Evolutionary conservation across 352 stramenopile genomes (phyloP).

Genomic region (Peronospora farinosa): DNA sequence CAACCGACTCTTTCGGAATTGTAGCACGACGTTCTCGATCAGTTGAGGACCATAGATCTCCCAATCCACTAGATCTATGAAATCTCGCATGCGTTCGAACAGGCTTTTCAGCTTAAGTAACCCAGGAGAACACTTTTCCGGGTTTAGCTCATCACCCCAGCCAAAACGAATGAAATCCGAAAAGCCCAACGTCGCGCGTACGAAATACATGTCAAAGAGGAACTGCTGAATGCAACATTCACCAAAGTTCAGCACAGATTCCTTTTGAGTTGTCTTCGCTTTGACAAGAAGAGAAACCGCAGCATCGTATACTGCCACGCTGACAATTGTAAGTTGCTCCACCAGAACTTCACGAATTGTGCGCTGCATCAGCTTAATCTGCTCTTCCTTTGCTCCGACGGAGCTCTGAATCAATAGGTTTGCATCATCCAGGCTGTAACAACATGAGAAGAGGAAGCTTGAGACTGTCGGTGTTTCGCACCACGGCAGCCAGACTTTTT

Average conservation of each 20-base stretch:
- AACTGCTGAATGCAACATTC: slow-evolving; percentile 83
- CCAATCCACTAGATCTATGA: slow-evolving; percentile 84
- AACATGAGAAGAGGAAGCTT: slow-evolving; percentile 80
- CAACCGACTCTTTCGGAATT: slow-evolving; percentile 79
- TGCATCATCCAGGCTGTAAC: slow-evolving; percentile 76
- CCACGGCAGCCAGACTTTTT: slow-evolving; percentile 83
- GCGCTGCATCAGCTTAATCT: slow-evolving; percentile 54
- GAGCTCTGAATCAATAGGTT: slow-evolving; percentile 53
- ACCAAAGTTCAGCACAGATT: slow-evolving; percentile 69
- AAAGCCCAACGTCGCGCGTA: slow-evolving; percentile 76
- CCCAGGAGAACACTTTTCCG: slow-evolving; percentile 43
- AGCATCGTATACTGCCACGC: slow-evolving; percentile 61
- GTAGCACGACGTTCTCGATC: slow-evolving; percentile 79
- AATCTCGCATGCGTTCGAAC: slow-evolving; percentile 76
- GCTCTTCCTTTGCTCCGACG: slow-evolving; percentile 32
- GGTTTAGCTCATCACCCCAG: slow-evolving; percentile 76
- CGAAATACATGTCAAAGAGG: slow-evolving; percentile 88
- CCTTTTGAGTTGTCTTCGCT: slow-evolving; percentile 42
- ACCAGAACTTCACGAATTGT: slow-evolving; percentile 65
- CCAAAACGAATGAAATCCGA: slow-evolving; percentile 85
- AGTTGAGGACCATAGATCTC: slow-evolving; percentile 84
- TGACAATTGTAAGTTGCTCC: slow-evolving; percentile 73
- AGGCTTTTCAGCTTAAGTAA: slow-evolving; percentile 52
- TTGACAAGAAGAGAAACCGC: slow-evolving; percentile 53
- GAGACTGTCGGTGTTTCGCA: slow-evolving; percentile 77